Evolutionary conservation across 179 eudicot genomes (phyloP).

Genomic region (Camellia oleifera): DNA sequence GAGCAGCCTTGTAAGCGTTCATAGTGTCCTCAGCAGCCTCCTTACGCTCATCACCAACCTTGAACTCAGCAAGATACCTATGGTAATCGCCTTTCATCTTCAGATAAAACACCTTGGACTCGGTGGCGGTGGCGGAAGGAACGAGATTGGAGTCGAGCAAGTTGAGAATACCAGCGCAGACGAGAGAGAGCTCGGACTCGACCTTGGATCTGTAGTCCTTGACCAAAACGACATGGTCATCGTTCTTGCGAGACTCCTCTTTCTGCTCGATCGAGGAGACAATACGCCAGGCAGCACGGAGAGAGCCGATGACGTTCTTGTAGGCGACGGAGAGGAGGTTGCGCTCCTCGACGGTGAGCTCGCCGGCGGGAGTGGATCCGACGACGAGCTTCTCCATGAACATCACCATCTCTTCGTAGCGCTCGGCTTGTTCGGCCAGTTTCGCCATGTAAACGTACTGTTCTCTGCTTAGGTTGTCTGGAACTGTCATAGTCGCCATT

Average conservation of each 20-base stretch:
- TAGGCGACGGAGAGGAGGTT: conserved; percentile 69
- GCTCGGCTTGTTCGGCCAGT: conserved; percentile 22
- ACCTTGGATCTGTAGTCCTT: conserved; percentile 34
- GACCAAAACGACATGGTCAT: conserved; percentile 54
- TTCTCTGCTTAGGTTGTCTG: conserved; percentile 9
- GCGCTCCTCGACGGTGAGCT: conserved; percentile 59
- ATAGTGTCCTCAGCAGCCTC: background rate
- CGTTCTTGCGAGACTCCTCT: conserved; percentile 66
- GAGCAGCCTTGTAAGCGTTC: background rate
- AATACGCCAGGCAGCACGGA: conserved; percentile 70
- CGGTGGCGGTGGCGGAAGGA: background rate
- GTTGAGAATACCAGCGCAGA: background rate
- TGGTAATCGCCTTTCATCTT: conserved; percentile 19
- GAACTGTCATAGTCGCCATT: background rate
- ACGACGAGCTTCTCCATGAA: conserved; percentile 13
- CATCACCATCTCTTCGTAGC: conserved; percentile 21
- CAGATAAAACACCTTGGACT: conserved; percentile 21
- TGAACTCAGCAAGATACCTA: conserved; percentile 1
- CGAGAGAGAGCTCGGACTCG: background rate
- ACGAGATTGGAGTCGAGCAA: background rate
- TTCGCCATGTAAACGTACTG: conserved; percentile 13
- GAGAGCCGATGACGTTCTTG: conserved; percentile 72
- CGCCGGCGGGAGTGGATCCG: conserved; percentile 1
- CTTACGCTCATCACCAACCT: background rate
- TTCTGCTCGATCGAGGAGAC: conserved; percentile 67